These are phyloP conservation scores for Syncephalastrum monosporum DNA, from an alignment of 371 early-diverging fungal genomes.

Conservation along the genomic window DNA sequence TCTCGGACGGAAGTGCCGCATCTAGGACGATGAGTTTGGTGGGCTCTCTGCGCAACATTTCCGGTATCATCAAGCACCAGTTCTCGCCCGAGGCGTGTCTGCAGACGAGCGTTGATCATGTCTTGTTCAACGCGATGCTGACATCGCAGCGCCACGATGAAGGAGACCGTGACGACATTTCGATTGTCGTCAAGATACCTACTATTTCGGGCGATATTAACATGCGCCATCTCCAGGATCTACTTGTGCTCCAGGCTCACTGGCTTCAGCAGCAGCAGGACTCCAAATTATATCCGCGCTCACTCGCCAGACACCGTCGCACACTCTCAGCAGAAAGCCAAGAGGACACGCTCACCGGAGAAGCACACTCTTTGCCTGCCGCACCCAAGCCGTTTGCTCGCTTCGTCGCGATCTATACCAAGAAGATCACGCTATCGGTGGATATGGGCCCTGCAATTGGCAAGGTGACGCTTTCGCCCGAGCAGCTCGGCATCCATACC, in stretches of 20 bases:
- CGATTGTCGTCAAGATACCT: conserved; percentile 62
- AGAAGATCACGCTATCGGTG: conserved; percentile 53
- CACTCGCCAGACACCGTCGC: neutral
- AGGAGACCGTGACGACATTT: conserved; percentile 48
- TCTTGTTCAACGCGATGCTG: conserved; percentile 59
- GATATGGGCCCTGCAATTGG: conserved; percentile 83
- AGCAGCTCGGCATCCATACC: conserved; percentile 43
- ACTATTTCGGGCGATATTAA: conserved; percentile 59
- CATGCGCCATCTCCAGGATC: conserved; percentile 78
- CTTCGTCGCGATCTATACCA: conserved; percentile 50
- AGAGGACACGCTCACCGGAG: neutral
- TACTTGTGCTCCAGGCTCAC: conserved; percentile 63
- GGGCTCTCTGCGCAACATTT: conserved; percentile 58
- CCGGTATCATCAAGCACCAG: conserved; percentile 69
- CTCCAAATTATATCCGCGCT: neutral
- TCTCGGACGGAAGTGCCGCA: conserved; percentile 29
- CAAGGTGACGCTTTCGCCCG: conserved; percentile 50
- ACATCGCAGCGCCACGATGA: conserved; percentile 34
- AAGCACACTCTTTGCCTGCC: conserved; percentile 5
- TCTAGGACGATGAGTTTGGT: conserved; percentile 59
- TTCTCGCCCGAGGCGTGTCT: conserved; percentile 86
- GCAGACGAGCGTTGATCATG: conserved; percentile 56
- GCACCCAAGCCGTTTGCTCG: conserved; percentile 46
- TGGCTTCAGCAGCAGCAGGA: conserved; percentile 61
- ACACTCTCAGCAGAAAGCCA: neutral